Base-by-base conservation (phyloP, 257 asterid genomes). In the Penstemon davidsonii region DNA sequence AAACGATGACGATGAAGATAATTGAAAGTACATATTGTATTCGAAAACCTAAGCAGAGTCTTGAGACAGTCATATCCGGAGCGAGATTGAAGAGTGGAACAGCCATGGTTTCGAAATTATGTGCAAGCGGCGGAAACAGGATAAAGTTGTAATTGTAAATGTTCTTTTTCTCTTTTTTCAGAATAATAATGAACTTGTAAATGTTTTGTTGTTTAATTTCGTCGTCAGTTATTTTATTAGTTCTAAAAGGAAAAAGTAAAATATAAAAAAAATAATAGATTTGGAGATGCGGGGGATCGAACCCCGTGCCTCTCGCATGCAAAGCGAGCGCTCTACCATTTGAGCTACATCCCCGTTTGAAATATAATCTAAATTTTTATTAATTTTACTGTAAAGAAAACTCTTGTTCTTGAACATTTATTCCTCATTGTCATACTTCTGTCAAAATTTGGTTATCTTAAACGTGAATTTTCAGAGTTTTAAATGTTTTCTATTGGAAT, bases 301-400 rank as follows among this genome's bases (percentile, higher is more conserved):
- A 88, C 89, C 92, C 97, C 86, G 95, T 93, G 86, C 98, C 97
- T 93, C 98, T 86, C 95, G 92, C 96, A 86, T 88, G 96, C 97
- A 85, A 90, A 92, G 96, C 90, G 90, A 85, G 96, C 92, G 92
- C 94, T 92, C 95, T 90, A 92, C 94, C 98, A 86, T 90, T 85
- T 92, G 96, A 88, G 97, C 95, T 85, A 90, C 92, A 92, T 88
- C 93, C 96, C 98, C 95, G 0, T 5, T 19, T 39, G 47, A 1
- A 2, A 1, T 25, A 1, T 2, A 1, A 25, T 2, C 33, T 25
- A 25, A 25, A 25, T 25, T 25, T 15, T 15, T 15, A 15, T 15
- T 15, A 15, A 15, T 0, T 15, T 15, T 15, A 15, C 0, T 15
- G 18, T 15, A 15, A 15, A 15, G 18, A 15, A 15, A 25, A 25